Conservation (phyloP, 352 stramenopile genomes). For the Phytopythium oedochilum region DNA sequence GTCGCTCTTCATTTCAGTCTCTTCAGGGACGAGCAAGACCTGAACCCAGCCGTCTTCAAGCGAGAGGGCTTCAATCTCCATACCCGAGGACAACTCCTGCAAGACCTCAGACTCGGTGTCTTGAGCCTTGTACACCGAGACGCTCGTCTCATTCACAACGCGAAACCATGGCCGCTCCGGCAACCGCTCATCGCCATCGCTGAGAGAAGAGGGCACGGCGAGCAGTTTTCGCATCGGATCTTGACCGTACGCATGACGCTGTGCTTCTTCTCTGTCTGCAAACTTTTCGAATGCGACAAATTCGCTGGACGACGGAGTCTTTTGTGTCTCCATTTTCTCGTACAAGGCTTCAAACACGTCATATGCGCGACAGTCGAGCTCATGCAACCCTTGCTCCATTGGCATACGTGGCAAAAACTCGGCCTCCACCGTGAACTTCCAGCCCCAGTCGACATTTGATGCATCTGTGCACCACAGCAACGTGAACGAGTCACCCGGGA, state of each 20-base stretch:
- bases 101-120: constrained; percentile 11
- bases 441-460: constrained; percentile 88
- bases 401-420: constrained; percentile 47
- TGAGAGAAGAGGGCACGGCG: background rate
- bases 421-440: constrained; percentile 71
- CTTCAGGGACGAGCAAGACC: constrained; percentile 2
- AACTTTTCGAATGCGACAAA: constrained; percentile 50
- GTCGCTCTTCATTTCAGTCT: background rate
- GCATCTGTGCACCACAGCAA: constrained; percentile 83
- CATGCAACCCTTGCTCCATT: constrained; percentile 39
- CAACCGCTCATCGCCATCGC: background rate
- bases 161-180: constrained; percentile 11
- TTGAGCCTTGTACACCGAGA: constrained; percentile 20
- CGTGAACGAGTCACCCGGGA: constrained; percentile 72
- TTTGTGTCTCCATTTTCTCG: constrained; percentile 46
- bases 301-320: constrained; percentile 28
- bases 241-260: constrained; percentile 2
- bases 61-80: constrained; percentile 13
- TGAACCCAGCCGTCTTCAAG: constrained; percentile 28
- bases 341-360: constrained; percentile 68
- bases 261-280: constrained; percentile 1
- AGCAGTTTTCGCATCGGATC: constrained; percentile 31
- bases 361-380: constrained; percentile 55
- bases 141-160: constrained; percentile 21
- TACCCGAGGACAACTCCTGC: constrained; percentile 5